Evolutionary conservation across 768 basidiomycete species (phyloP), one percentile per base, ranked within the genome.

Genomic region (Clavulina sp.): DNA sequence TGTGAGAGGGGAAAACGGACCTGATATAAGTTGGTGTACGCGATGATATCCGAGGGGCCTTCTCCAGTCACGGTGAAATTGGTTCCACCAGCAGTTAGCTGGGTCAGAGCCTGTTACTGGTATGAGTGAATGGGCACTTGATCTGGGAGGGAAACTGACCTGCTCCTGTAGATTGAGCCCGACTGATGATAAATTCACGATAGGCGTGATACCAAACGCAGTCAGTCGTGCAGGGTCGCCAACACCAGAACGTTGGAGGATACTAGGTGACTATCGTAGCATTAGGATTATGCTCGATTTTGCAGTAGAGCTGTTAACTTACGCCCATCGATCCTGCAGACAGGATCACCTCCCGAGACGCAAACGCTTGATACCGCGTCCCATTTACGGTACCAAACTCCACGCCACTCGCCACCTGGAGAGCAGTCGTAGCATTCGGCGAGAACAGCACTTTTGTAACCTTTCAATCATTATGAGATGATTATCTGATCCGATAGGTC

Each of bases 161-260:
- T 75, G 74, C 57, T 77, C 76, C 59, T 77, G 75, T 24, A 78
- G 66, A 59, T 78, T 77, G 61, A 67, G 69, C 9, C 59, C 59
- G 51, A 60, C 59, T 5, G 58, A 52, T 9, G 58, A 49, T n/a
- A 58, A 54, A 51, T 74, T 61, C 36, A 76, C 62, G n/a, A 65
- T 61, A 3, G 70, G 68, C 9, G 57, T 59, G 58, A 79, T 74
- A 0, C 70, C 73, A 21, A 77, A 64, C 1, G 69, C 63, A 0
- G 57, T 58, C 0, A 78, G 70, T 21, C 73, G 40, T 6, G 60
- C 59, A 0, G 71, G 62, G 58, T 76, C 73, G 2, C 76, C 77
- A 52, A 78, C 72, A 0, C 76, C 77, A 9, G 75, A 77, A 1
- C 74, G 68, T 59, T 76, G 73, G 13, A 75, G 66, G 6, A 75